phyloP scores from a whole-genome alignment of 768 basidiomycete species.

The Mycena indigotica region DNA sequence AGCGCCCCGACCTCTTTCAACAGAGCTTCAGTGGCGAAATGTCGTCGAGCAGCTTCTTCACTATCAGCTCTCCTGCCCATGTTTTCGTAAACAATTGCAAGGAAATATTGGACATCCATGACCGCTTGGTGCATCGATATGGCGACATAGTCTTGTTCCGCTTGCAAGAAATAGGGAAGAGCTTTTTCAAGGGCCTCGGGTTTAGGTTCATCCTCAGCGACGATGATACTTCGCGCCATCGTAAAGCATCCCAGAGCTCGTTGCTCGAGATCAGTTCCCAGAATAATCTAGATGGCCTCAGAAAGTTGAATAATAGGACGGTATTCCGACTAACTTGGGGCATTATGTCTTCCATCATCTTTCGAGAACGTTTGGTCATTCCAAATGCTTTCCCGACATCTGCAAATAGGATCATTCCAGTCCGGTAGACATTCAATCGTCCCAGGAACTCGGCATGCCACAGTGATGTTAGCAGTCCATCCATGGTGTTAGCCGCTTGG shows the following conservation, averaged over 20 bases:
- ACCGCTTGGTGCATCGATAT: conserved; percentile 62
- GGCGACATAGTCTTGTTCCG: conserved; percentile 65
- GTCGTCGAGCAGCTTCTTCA: conserved; percentile 53
- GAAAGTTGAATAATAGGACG: neutral
- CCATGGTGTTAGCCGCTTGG: conserved; percentile 62
- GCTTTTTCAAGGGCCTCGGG: conserved; percentile 53
- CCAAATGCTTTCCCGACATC: conserved; percentile 79
- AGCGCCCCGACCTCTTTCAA: conserved; percentile 51
- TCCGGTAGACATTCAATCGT: conserved; percentile 66
- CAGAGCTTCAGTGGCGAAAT: conserved; percentile 46
- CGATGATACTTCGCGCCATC: conserved; percentile 74
- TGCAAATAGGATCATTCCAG: conserved; percentile 70
- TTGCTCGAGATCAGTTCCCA: conserved; percentile 73
- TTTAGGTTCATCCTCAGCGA: conserved; percentile 40
- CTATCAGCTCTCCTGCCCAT: conserved; percentile 57
- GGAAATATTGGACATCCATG: conserved; percentile 71
- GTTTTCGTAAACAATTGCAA: conserved; percentile 74
- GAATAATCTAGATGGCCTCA: conserved; percentile 52
- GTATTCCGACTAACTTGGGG: conserved; percentile 60
- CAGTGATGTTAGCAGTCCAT: conserved; percentile 67
- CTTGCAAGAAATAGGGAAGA: conserved; percentile 58
- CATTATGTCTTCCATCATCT: conserved; percentile 75
- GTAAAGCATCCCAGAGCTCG: conserved; percentile 76
- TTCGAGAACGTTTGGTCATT: conserved; percentile 64
- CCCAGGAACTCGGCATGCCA: conserved; percentile 84